These are phyloP conservation scores for Agapanthus africanus DNA, from an alignment of 106 monocot genomes.

Conservation along the genomic window DNA sequence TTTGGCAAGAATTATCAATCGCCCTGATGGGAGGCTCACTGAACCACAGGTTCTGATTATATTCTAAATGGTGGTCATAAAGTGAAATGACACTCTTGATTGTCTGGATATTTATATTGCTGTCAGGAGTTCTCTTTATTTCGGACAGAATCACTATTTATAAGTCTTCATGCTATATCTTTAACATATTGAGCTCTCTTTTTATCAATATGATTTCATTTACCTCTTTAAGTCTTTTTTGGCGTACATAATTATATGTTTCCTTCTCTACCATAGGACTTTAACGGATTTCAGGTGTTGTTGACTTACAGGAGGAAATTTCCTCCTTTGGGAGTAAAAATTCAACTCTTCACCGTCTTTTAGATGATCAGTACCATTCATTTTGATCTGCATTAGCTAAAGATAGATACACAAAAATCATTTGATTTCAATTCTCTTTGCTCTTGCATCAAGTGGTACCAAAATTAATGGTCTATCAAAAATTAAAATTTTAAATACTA, in stretches of 20 bases:
- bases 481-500: no score
- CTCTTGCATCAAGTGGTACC: no score
- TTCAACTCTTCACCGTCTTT: no score
- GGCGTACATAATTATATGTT: not conserved
- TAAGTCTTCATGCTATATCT: not conserved
- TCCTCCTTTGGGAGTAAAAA: no score
- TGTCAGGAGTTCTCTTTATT: not conserved
- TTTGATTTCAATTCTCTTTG: no score
- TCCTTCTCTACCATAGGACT: no score
- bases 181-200: not conserved
- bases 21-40: slow-evolving; percentile 17
- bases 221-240: not conserved
- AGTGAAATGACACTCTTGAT: not conserved
- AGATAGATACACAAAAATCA: no score
- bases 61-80: not conserved
- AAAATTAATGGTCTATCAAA: no score
- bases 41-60: slow-evolving; percentile 26
- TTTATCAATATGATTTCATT: not conserved
- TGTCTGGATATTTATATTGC: not conserved
- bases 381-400: no score
- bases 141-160: slow-evolving; percentile 1
- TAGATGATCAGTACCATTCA: no score
- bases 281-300: no score
- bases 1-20: slow-evolving; percentile 27
- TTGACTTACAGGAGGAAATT: no score